Evolutionary conservation across 2,329 filamentous ascomycete species (phyloP).

Genomic region (Pseudogymnoascus sp.): DNA sequence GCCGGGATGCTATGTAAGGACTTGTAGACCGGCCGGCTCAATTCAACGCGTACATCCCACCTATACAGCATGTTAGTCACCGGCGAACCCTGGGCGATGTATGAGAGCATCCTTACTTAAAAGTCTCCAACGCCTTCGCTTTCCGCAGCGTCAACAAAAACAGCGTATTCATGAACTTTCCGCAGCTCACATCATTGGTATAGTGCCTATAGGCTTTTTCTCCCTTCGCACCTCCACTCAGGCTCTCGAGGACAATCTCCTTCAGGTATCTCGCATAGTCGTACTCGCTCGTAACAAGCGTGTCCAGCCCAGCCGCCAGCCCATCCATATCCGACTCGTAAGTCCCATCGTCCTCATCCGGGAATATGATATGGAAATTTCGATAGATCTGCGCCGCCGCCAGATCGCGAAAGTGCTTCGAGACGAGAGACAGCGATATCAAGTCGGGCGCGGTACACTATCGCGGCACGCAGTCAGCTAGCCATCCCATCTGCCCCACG

Average conservation of each 20-base stretch:
- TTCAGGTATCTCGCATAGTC: constrained; percentile 54
- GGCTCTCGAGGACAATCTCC: constrained; percentile 50
- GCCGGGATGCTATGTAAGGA: constrained; percentile 48
- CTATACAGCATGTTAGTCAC: constrained; percentile 28
- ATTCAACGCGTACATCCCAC: constrained; percentile 60
- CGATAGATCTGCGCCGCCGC: constrained; percentile 54
- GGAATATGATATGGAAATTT: constrained; percentile 54
- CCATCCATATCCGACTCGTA: constrained; percentile 50
- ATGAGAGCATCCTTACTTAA: constrained; percentile 38
- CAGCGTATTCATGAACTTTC: constrained; percentile 59
- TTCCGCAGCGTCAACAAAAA: constrained; percentile 51
- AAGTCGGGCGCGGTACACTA: constrained; percentile 48
- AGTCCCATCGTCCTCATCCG: constrained; percentile 48
- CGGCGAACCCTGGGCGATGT: not conserved
- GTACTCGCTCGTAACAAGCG: constrained; percentile 57
- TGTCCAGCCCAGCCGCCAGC: constrained; percentile 52
- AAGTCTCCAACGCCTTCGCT: constrained; percentile 48
- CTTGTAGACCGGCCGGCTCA: constrained; percentile 52
- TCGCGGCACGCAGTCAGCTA: not conserved
- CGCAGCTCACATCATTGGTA: constrained; percentile 48
- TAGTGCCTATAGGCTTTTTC: constrained; percentile 49
- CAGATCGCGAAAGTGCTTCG: constrained; percentile 49
- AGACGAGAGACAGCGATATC: constrained; percentile 53
- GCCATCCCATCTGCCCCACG: not conserved
- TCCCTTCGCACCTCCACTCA: constrained; percentile 46